Conservation (phyloP, 2,329 filamentous ascomycete species). For the Fusarium sublunatum region DNA sequence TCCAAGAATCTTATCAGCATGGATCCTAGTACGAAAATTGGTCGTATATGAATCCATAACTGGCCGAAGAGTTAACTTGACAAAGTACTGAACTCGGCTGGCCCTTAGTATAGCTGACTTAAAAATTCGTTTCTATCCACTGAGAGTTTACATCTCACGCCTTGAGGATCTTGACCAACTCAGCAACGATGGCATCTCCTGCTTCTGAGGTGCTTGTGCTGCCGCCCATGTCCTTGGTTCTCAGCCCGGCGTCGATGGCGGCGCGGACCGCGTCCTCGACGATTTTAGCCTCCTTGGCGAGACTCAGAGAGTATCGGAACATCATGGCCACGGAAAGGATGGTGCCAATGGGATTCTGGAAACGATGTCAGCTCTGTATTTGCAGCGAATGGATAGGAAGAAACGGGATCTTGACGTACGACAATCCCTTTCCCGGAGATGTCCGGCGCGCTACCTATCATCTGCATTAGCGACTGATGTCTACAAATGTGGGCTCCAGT, state of each 20-base stretch:
- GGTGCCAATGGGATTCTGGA: slow-evolving; percentile 75
- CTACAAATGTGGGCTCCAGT: slow-evolving; percentile 20
- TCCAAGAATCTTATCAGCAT: no score
- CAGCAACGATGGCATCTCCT: slow-evolving; percentile 77
- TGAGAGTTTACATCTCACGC: slow-evolving; percentile 18
- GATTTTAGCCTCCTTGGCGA: slow-evolving; percentile 77
- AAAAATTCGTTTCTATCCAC: no score
- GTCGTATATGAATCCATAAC: no score
- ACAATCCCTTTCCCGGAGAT: slow-evolving; percentile 35
- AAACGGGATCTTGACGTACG: slow-evolving; percentile 58
- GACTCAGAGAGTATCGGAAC: slow-evolving; percentile 86
- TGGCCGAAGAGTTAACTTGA: no score
- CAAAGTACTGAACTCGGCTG: no score
- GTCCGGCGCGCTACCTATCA: slow-evolving; percentile 31
- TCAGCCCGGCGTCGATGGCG: slow-evolving; percentile 79
- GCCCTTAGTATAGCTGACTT: no score
- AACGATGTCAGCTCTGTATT: slow-evolving; percentile 26
- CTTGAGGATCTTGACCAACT: slow-evolving; percentile 33
- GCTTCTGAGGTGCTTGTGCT: slow-evolving; percentile 74
- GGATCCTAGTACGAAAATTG: no score
- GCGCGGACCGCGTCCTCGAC: slow-evolving; percentile 83
- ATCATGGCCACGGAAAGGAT: slow-evolving; percentile 93
- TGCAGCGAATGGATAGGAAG: slow-evolving; percentile 25
- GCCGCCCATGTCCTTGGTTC: slow-evolving; percentile 87
- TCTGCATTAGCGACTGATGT: slow-evolving; percentile 24